Conservation (phyloP, 495 filamentous ascomycete genomes). For the Penicillium chermesinum region DNA sequence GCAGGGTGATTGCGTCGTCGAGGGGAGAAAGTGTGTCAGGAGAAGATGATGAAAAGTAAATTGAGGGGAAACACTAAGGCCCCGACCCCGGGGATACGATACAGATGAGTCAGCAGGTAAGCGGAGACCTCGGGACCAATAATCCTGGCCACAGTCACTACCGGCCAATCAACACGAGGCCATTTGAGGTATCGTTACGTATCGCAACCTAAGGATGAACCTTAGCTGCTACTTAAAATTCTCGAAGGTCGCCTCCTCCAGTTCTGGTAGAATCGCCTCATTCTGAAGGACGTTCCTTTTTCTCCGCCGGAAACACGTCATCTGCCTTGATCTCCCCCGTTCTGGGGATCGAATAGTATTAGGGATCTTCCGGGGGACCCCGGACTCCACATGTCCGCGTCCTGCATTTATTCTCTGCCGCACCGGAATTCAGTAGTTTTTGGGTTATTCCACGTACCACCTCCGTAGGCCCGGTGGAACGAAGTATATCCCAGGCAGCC, state of each 20-base stretch:
- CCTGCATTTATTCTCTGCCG: conserved; percentile 1
- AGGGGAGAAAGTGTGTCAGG: background rate
- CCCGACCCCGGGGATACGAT: background rate
- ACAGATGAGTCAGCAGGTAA: conserved; percentile 17
- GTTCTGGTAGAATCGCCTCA: too few species aligned
- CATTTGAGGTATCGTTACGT: background rate
- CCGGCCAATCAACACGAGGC: background rate
- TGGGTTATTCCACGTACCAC: too few species aligned
- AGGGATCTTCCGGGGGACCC: conserved; percentile 11
- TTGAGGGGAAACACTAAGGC: background rate
- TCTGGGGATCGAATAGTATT: background rate
- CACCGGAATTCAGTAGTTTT: background rate
- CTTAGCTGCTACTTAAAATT: background rate
- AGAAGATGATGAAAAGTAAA: background rate
- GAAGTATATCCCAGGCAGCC: background rate
- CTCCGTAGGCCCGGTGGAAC: background rate
- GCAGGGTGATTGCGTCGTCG: too few species aligned
- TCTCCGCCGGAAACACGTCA: too few species aligned
- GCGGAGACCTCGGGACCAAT: conserved; percentile 5
- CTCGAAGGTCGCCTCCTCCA: too few species aligned
- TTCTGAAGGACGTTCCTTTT: too few species aligned
- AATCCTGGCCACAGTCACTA: background rate
- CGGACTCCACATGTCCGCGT: conserved; percentile 13
- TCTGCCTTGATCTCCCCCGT: background rate
- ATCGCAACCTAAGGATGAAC: background rate